Evolutionary conservation across 257 asterid species (phyloP).

Genomic region (Petrea volubilis): DNA sequence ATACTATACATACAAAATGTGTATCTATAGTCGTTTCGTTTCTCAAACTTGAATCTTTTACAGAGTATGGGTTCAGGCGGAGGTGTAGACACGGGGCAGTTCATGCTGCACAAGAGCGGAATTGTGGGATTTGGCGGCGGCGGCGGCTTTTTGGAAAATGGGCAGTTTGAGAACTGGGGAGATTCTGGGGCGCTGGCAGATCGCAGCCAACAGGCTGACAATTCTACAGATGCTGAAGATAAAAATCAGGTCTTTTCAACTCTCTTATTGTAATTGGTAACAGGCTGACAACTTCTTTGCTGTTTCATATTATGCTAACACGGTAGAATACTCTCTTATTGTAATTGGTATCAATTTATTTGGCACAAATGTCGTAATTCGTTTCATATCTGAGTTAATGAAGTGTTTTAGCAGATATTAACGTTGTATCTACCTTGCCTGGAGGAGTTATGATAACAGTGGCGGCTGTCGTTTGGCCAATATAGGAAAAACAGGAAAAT

Average conservation of each 20-base stretch:
- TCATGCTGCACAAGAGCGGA: slow-evolving; percentile 31
- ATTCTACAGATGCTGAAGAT: slow-evolving; percentile 29
- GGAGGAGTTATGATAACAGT: too few species aligned
- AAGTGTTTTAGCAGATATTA: too few species aligned
- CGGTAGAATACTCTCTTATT: too few species aligned
- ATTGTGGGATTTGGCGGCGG: slow-evolving; percentile 22
- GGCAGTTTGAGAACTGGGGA: slow-evolving; percentile 31
- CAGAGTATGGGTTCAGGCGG: slow-evolving; percentile 48
- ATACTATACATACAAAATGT: background rate
- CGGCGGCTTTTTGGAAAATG: slow-evolving; percentile 36
- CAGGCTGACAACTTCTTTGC: too few species aligned
- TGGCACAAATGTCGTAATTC: too few species aligned
- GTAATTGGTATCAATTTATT: too few species aligned
- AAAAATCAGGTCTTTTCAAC: slow-evolving; percentile 19
- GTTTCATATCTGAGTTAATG: too few species aligned
- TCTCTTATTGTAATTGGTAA: too few species aligned
- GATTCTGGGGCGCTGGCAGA: slow-evolving; percentile 25
- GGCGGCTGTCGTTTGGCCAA: too few species aligned
- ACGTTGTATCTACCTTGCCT: too few species aligned
- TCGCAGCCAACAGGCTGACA: slow-evolving; percentile 31
- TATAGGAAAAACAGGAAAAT: too few species aligned
- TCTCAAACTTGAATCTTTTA: background rate
- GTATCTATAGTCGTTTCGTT: background rate
- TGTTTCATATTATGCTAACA: too few species aligned
- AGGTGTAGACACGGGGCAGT: slow-evolving; percentile 39